Conservation (phyloP, 495 filamentous ascomycete genomes). For the Umbilicaria muhlenbergii region DNA sequence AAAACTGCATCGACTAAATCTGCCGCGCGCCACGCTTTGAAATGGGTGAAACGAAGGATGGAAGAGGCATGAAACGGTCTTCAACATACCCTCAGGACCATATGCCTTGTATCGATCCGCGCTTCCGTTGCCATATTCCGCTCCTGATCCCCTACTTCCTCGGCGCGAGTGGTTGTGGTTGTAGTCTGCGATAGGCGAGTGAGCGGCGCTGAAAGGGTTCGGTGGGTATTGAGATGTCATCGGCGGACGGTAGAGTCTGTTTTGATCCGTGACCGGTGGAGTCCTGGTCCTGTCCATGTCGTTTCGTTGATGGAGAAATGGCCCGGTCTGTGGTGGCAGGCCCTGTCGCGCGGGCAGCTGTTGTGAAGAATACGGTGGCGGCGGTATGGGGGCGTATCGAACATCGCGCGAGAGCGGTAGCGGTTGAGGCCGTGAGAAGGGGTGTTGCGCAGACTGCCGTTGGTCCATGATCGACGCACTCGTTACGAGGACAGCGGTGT, state of each 20-base stretch:
- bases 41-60: not conserved
- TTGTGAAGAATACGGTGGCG: constrained; percentile 8
- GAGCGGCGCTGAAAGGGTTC: no score
- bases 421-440: constrained; percentile 6
- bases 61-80: no score
- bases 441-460: constrained; percentile 2
- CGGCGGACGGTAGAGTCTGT: no score
- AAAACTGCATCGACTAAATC: not conserved
- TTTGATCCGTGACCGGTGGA: no score
- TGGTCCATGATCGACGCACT: constrained; percentile 6
- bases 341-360: not conserved
- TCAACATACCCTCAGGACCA: not conserved
- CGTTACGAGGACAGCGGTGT: not conserved
- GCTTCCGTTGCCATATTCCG: constrained; percentile 1
- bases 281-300: not conserved
- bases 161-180: no score
- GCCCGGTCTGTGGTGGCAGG: not conserved
- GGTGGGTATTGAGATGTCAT: no score
- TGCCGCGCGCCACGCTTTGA: not conserved
- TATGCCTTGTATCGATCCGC: constrained; percentile 2
- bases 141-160: constrained; percentile 1
- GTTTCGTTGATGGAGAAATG: constrained; percentile 2
- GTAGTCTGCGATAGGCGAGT: no score
- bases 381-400: constrained; percentile 9
- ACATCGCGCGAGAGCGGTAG: constrained; percentile 5